Conservation (phyloP, 169 alveolate genomes). For the Plasmodium knowlesi region DNA sequence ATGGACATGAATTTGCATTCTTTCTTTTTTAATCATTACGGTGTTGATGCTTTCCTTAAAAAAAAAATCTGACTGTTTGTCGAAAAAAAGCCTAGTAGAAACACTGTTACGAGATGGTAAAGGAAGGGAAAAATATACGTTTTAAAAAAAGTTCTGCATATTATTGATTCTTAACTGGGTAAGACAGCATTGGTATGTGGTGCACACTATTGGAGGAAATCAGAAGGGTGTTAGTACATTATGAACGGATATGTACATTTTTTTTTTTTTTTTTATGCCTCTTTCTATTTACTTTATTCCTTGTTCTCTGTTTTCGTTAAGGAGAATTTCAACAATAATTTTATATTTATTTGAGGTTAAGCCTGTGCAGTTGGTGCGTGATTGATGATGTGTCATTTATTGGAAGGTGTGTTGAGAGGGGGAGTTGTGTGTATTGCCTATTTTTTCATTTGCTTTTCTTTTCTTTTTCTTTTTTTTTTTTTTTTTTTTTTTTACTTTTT, state of each 20-base stretch:
- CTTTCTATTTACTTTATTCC: conserved; percentile 36
- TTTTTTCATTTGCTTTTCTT: neutral
- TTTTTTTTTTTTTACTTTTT: conserved; percentile 49
- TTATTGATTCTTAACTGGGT: neutral
- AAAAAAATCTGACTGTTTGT: conserved; percentile 60
- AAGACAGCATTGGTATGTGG: neutral
- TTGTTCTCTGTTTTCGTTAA: conserved; percentile 54
- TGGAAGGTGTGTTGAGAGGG: neutral
- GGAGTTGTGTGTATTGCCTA: neutral
- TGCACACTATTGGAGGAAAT: neutral
- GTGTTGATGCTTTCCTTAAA: conserved; percentile 40
- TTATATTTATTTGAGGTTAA: conserved; percentile 50
- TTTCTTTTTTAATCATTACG: conserved; percentile 23
- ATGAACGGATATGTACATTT: neutral
- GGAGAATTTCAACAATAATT: conserved; percentile 56
- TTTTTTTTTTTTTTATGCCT: neutral
- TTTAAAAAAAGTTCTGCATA: neutral
- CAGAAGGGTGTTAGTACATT: neutral
- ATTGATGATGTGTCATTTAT: neutral
- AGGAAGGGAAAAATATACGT: neutral
- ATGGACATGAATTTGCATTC: neutral
- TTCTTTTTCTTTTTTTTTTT: too few relatives aligned
- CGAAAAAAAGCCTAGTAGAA: conserved; percentile 46
- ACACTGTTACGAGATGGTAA: conserved; percentile 21
- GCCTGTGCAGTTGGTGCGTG: conserved; percentile 10